These are phyloP conservation scores for Fusarium heterosporum DNA, from an alignment of 2,329 filamentous ascomycete species.

Conservation along the genomic window DNA sequence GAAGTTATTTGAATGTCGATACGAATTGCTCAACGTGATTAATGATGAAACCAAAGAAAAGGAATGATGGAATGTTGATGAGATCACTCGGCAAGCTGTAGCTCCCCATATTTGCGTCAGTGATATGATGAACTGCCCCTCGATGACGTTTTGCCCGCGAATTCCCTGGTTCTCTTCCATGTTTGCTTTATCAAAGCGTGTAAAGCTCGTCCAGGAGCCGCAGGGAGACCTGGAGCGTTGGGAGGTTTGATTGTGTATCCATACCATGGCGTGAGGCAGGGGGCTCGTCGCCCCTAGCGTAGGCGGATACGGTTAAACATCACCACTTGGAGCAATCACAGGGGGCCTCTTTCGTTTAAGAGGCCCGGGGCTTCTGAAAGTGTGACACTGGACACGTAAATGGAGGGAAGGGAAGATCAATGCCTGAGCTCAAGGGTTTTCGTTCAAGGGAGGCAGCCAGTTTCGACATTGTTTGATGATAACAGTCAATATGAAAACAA, in stretches of 20 bases:
- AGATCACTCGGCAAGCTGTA: conserved; percentile 32
- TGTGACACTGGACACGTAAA: conserved; percentile 34
- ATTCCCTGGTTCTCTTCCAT: conserved; percentile 25
- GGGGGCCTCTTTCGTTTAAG: conserved; percentile 23
- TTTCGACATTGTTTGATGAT: conserved; percentile 34
- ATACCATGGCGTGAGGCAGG: conserved; percentile 34
- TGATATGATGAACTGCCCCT: conserved; percentile 36
- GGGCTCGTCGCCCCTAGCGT: conserved; percentile 35
- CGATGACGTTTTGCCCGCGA: conserved; percentile 42
- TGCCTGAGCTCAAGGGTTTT: background rate
- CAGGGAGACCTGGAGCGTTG: conserved; percentile 30
- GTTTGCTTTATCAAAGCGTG: conserved; percentile 14
- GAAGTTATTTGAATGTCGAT: background rate
- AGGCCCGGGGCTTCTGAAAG: conserved; percentile 15
- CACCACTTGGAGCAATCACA: conserved; percentile 36
- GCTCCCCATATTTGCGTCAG: conserved; percentile 25
- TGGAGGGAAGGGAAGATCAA: conserved; percentile 17
- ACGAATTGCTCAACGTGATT: background rate
- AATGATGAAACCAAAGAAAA: conserved; percentile 13
- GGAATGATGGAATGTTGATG: conserved; percentile 34
- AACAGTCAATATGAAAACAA: conserved; percentile 6
- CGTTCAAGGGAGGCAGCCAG: conserved; percentile 26
- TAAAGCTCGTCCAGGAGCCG: conserved; percentile 24
- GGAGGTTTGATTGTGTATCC: conserved; percentile 30
- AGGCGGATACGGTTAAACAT: conserved; percentile 43